phyloP scores from a whole-genome alignment of 331 rosid species.

The Malus hybrid region DNA sequence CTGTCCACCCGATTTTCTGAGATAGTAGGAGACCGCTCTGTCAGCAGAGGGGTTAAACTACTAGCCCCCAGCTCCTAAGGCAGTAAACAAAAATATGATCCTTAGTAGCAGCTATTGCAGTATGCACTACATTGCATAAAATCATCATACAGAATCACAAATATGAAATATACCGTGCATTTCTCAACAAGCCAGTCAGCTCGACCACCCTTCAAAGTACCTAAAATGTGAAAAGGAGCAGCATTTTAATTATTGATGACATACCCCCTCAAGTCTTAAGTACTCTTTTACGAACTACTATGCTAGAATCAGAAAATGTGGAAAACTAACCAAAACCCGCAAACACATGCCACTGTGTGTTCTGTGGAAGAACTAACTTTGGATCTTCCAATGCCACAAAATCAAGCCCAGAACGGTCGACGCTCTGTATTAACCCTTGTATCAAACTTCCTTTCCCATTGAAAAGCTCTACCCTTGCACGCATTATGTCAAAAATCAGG shows the following conservation, averaged over 20 bases:
- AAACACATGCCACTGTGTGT: not conserved
- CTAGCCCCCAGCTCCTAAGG: constrained; percentile 86
- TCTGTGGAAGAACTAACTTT: constrained; percentile 43
- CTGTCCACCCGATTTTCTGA: constrained; percentile 73
- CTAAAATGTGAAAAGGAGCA: constrained; percentile 38
- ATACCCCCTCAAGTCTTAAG: not conserved
- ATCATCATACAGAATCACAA: not conserved
- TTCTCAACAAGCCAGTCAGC: constrained; percentile 97
- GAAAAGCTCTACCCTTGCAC: constrained; percentile 84
- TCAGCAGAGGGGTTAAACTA: constrained; percentile 81
- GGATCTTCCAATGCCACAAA: constrained; percentile 69
- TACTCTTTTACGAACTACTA: not conserved
- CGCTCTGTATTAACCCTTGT: constrained; percentile 27
- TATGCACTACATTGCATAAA: constrained; percentile 15
- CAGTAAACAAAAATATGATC: constrained; percentile 4
- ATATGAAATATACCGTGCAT: constrained; percentile 61
- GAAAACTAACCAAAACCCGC: not conserved
- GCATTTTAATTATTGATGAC: constrained; percentile 13
- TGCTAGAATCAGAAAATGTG: not conserved
- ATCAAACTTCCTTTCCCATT: constrained; percentile 83
- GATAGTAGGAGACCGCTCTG: constrained; percentile 75
- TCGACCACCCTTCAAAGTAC: constrained; percentile 90
- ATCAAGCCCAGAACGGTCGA: constrained; percentile 59
- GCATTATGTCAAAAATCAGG: constrained; percentile 18
- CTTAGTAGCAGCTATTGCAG: not conserved